A percentile compares a stretch with the other conserved stretches of the same genome.
These are phyloP conservation scores for Apostasia shenzhenica DNA, from an alignment of 106 monocot species.

Conservation along the genomic window DNA sequence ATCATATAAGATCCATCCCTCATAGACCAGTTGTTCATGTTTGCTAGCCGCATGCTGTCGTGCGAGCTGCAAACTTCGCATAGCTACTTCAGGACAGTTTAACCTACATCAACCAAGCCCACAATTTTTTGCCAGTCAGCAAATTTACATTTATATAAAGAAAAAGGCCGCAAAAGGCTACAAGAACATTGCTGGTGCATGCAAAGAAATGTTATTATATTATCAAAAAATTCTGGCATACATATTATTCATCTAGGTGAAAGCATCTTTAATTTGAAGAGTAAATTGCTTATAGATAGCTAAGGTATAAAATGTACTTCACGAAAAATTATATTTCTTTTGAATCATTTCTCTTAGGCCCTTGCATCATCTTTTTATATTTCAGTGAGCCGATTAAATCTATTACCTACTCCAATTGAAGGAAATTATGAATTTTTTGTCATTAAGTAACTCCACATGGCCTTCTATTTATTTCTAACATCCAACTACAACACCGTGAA, in stretches of 20 bases:
- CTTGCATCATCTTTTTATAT: no score
- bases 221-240: background rate
- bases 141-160: background rate
- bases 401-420: no score
- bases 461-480: no score
- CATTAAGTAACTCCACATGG: no score
- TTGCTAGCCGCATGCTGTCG: conserved; percentile 67
- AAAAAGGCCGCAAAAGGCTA: background rate
- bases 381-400: no score
- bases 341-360: no score
- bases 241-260: background rate
- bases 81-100: conserved; percentile 96
- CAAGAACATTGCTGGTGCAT: background rate
- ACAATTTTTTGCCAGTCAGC: background rate
- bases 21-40: conserved; percentile 89
- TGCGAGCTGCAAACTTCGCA: conserved; percentile 94
- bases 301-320: background rate
- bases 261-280: background rate
- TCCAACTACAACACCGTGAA: no score
- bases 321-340: no score
- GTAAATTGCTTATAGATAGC: background rate
- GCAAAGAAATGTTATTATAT: background rate
- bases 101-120: conserved; percentile 42
- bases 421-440: no score
- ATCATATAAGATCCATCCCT: conserved; percentile 98